Evolutionary conservation across 2,329 filamentous ascomycete genomes (phyloP), one percentile per base, ranked within the genome.

Genomic region (Xylaria sp.): DNA sequence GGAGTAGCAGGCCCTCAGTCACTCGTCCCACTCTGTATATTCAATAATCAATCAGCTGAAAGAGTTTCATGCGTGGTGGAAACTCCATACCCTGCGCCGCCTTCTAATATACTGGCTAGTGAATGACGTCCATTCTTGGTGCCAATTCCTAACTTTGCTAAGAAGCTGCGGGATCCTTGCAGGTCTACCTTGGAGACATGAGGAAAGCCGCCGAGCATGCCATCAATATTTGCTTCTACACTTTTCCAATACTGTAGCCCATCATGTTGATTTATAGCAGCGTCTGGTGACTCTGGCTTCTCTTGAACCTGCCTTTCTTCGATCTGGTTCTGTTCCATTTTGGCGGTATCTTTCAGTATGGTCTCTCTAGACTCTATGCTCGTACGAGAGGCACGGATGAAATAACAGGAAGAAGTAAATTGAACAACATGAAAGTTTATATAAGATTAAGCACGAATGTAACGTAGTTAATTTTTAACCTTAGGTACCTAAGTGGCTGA

Each of bases 161-260:
- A 40, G 23, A 59, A 59, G 56, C 56, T 59, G 15, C 56, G 56
- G 15, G 56, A 59, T 17, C 38, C 56, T 23, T 44, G 38, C 10
- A 59, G 38, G 40, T 59, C 56, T 17, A 28, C 10, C 3, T 40
- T 59, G 26, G 56, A 58, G 15, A 59, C 6, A 46, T 59, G 40
- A 4, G 57, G 33, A 46, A 59, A 46, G 23, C 57, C 57, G 40
- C 56, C 56, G 11, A 59, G 56, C 56, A 59, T 59, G 38, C 56
- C 9, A 44, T 59, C 23, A 11, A 26, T 44, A 15, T 28, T 40
- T 44, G 56, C 38, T n/a, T 23, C 40, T 10, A 40, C 33, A 5
- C 17, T 44, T 44, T 59, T 38, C 56, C 56, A 59, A 44, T 48
- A 59, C 26, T 33, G 40, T 6, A 59, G 57, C 11, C 40, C 57